Conservation (phyloP, 345 rosid species). For the Euphorbia peplus region DNA sequence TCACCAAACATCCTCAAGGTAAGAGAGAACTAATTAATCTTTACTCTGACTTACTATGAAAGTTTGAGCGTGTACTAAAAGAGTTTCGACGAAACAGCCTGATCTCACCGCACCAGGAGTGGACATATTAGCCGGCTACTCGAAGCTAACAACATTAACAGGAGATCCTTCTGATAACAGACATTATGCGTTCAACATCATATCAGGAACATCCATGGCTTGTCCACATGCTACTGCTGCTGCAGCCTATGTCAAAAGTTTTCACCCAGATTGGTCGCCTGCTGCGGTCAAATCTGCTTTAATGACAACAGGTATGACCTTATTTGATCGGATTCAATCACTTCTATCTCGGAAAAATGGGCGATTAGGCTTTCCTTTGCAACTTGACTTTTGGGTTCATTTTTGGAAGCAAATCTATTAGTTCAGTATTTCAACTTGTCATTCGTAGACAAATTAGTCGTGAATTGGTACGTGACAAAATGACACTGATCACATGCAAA, state of each 20-base stretch:
- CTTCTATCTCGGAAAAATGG: no score
- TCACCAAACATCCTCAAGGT: constrained; percentile 75
- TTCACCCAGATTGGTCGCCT: constrained; percentile 85
- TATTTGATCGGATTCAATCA: no score
- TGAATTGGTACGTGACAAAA: background rate
- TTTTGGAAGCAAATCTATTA: no score
- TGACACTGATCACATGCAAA: background rate
- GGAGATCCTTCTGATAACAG: constrained; percentile 43
- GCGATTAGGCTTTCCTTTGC: no score
- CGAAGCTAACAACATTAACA: constrained; percentile 43
- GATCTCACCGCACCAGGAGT: constrained; percentile 84
- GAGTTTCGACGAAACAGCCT: constrained; percentile 44
- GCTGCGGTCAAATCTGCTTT: constrained; percentile 81
- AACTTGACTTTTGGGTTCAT: no score
- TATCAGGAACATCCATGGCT: constrained; percentile 92
- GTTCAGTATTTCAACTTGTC: no score
- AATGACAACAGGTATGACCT: constrained; percentile 71
- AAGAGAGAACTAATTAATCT: background rate
- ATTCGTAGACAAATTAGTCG: no score
- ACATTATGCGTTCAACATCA: constrained; percentile 39
- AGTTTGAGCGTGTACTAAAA: background rate
- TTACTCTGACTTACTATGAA: background rate
- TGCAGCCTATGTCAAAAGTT: constrained; percentile 77
- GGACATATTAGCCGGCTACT: constrained; percentile 68
- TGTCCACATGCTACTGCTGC: constrained; percentile 81